These are phyloP conservation scores for Ascochyta fabae DNA, from an alignment of 2,329 filamentous ascomycete species.

Conservation along the genomic window DNA sequence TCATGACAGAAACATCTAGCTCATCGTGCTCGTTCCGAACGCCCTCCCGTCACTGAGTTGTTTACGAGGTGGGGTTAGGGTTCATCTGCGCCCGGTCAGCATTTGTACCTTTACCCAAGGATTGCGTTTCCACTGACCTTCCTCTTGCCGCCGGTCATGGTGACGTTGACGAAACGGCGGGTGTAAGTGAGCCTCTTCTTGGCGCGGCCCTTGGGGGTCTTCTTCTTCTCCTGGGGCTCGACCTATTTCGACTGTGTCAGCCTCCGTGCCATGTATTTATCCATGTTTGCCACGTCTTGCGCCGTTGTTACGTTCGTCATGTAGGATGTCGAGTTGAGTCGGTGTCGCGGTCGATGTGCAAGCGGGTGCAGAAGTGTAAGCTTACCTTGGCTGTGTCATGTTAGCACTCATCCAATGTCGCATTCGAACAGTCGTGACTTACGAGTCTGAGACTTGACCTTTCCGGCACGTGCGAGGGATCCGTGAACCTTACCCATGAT, in stretches of 20 bases:
- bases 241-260: constrained; percentile 62
- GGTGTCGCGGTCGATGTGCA: background rate
- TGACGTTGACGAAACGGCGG: constrained; percentile 97
- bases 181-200: constrained; percentile 98
- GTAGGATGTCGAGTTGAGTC: background rate
- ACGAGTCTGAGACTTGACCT: constrained; percentile 76
- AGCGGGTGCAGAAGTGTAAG: background rate
- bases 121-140: constrained; percentile 69
- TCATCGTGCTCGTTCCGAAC: constrained; percentile 40
- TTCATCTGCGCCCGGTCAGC: constrained; percentile 69
- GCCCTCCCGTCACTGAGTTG: constrained; percentile 30
- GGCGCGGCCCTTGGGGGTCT: constrained; percentile 95
- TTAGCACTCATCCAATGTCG: constrained; percentile 22
- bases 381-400: constrained; percentile 37
- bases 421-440: constrained; percentile 18
- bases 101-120: background rate
- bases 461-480: constrained; percentile 93
- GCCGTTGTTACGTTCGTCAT: background rate
- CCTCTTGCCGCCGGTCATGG: constrained; percentile 96
- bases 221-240: constrained; percentile 92
- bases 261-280: constrained; percentile 10
- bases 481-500: constrained; percentile 94
- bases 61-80: constrained; percentile 78
- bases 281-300: background rate
- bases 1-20: constrained; percentile 45